phyloP scores from a whole-genome alignment of 768 basidiomycete genomes.

The Leucocoprinus birnbaumii region DNA sequence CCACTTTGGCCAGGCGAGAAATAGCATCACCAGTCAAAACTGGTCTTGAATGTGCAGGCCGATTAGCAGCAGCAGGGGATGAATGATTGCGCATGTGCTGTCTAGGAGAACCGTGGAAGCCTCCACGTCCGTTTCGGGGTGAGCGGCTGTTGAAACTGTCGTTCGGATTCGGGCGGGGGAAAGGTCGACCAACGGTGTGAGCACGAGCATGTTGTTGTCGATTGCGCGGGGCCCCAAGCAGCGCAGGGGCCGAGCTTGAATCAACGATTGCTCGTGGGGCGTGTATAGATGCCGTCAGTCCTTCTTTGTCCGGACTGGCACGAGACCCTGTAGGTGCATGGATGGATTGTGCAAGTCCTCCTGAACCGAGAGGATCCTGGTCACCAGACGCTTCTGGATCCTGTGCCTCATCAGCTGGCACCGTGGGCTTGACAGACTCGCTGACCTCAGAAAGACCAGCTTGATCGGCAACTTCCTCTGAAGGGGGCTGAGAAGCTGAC shows the following conservation, averaged over 20 bases:
- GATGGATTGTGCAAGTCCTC: slow-evolving; percentile 18
- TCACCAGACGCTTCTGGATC: slow-evolving; percentile 13
- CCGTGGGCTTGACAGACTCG: not conserved
- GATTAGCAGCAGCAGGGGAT: slow-evolving; percentile 42
- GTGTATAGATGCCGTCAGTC: slow-evolving; percentile 53
- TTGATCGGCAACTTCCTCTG: not conserved
- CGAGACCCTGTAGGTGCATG: slow-evolving; percentile 16
- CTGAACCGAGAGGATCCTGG: not conserved
- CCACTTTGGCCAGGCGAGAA: slow-evolving; percentile 59
- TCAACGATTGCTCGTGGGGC: slow-evolving; percentile 41
- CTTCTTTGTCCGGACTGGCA: slow-evolving; percentile 13
- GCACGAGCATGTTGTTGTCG: slow-evolving; percentile 48
- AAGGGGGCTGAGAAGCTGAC: not conserved
- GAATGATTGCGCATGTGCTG: slow-evolving; percentile 66
- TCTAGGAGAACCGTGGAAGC: slow-evolving; percentile 35
- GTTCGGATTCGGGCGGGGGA: slow-evolving; percentile 25
- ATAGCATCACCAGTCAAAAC: slow-evolving; percentile 73
- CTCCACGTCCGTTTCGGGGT: slow-evolving; percentile 43
- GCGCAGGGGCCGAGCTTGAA: slow-evolving; percentile 37
- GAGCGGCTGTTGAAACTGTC: slow-evolving; percentile 24
- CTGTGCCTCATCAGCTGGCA: not conserved
- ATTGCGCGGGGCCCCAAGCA: slow-evolving; percentile 22
- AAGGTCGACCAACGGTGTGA: slow-evolving; percentile 51
- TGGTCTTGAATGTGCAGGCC: slow-evolving; percentile 42
- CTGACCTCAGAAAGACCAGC: not conserved